Evolutionary conservation across 768 basidiomycete species (phyloP).

Genomic region (Psilocybe subaeruginosa): DNA sequence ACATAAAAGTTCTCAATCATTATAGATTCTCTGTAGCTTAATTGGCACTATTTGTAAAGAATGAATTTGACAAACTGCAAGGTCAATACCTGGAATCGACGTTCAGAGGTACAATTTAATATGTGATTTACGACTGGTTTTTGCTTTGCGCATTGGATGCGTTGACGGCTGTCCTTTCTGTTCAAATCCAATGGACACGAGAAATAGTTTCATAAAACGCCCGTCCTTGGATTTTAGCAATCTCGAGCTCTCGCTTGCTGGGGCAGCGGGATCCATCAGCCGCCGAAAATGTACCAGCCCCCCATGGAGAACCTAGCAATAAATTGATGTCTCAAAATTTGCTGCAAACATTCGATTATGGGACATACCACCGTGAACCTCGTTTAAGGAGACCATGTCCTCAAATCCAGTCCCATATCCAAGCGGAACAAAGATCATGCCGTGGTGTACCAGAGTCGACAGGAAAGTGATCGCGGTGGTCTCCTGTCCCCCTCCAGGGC

Average conservation of each 20-base stretch:
- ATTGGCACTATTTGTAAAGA: too few species aligned
- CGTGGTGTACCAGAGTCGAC: conserved; percentile 72
- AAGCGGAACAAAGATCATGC: conserved; percentile 71
- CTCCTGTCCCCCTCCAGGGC: conserved; percentile 85
- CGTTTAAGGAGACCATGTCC: conserved; percentile 40
- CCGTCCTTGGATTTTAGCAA: conserved; percentile 55
- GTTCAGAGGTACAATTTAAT: too few species aligned
- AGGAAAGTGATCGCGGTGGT: conserved; percentile 52
- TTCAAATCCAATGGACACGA: conserved; percentile 31
- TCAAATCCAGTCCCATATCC: conserved; percentile 60
- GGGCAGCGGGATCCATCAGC: conserved; percentile 51
- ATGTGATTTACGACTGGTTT: too few species aligned
- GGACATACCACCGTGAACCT: conserved; percentile 63
- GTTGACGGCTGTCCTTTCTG: conserved; percentile 22
- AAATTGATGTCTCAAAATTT: neutral
- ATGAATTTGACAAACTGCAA: too few species aligned
- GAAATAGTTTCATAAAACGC: conserved; percentile 52
- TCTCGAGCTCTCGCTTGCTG: conserved; percentile 48
- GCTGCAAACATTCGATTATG: neutral
- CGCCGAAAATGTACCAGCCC: conserved; percentile 66
- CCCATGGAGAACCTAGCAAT: conserved; percentile 52
- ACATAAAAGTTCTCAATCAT: too few species aligned
- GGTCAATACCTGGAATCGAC: too few species aligned
- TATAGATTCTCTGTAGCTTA: too few species aligned
- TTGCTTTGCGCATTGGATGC: too few species aligned